These are phyloP conservation scores for Mortierella sp. DNA, from an alignment of 371 early-diverging fungal species.

Conservation along the genomic window DNA sequence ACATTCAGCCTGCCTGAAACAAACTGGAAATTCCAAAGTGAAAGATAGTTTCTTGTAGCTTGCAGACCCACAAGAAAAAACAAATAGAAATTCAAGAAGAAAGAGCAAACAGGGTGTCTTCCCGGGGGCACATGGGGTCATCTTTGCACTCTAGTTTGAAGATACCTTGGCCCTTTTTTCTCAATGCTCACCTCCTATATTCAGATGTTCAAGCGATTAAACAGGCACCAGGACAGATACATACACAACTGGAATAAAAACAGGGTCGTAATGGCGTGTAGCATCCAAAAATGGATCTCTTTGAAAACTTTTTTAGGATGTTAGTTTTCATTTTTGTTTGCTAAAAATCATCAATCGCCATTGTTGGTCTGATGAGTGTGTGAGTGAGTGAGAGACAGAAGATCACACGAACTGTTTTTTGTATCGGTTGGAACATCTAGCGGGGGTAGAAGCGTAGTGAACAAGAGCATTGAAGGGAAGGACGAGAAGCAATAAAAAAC, in stretches of 20 bases:
- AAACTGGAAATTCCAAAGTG: neutral
- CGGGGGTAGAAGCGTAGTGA: neutral
- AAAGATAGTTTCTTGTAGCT: neutral
- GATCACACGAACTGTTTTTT: neutral
- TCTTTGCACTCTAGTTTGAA: neutral
- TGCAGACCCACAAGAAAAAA: neutral
- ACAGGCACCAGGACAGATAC: neutral
- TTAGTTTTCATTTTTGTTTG: neutral
- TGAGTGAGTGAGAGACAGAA: neutral
- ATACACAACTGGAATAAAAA: neutral
- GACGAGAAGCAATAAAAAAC: too few relatives aligned
- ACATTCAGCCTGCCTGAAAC: neutral
- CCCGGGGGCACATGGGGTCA: neutral
- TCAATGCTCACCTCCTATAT: neutral
- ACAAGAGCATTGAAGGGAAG: neutral
- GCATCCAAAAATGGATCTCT: neutral
- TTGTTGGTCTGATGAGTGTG: neutral
- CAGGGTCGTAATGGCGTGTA: neutral
- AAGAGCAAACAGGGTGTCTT: conserved; percentile 7
- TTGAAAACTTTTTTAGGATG: neutral
- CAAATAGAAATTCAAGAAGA: too few relatives aligned
- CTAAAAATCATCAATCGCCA: neutral
- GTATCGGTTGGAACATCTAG: neutral
- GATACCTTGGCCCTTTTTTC: neutral
- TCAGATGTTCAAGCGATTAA: neutral